Percentiles rank a stretch among this genome's conserved stretches.
phyloP scores from a whole-genome alignment of 1,284 basidiomycete genomes.

The Ustilago cynodontis region DNA sequence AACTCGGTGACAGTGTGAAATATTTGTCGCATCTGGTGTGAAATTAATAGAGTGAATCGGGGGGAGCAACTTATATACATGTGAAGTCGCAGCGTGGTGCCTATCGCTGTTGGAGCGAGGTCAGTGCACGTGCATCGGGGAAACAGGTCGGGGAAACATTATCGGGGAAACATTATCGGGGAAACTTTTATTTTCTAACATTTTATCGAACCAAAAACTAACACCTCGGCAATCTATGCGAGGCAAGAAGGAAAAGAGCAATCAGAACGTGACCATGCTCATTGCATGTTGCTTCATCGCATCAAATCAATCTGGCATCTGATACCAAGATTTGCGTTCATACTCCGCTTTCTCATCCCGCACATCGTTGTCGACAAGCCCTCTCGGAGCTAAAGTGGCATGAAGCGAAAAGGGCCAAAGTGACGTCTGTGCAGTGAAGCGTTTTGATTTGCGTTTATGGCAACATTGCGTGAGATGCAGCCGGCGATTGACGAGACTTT shows the following conservation, averaged over 20 bases:
- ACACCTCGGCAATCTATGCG: constrained; percentile 20
- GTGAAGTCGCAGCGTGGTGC: too few relatives aligned
- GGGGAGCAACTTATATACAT: too few relatives aligned
- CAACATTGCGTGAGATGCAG: not conserved
- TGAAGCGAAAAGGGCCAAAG: not conserved
- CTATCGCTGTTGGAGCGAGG: too few relatives aligned
- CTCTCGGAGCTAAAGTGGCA: not conserved
- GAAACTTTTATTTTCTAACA: too few relatives aligned
- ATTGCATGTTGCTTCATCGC: not conserved
- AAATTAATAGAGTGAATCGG: too few relatives aligned
- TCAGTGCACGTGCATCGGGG: too few relatives aligned
- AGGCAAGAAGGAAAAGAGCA: not conserved
- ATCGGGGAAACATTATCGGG: too few relatives aligned
- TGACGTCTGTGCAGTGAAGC: not conserved
- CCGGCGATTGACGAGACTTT: not conserved
- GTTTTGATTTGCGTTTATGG: not conserved
- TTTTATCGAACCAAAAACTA: too few relatives aligned
- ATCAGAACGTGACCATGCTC: constrained; percentile 7
- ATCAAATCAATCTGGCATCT: not conserved
- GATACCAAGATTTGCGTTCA: constrained; percentile 1
- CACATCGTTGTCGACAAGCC: not conserved
- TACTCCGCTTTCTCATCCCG: not conserved
- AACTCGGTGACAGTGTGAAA: constrained; percentile 13
- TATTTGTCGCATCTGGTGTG: too few relatives aligned
- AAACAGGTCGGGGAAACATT: too few relatives aligned